These are phyloP conservation scores for Ophiostoma ulmi DNA, from an alignment of 2,329 filamentous ascomycete genomes.

Conservation along the genomic window DNA sequence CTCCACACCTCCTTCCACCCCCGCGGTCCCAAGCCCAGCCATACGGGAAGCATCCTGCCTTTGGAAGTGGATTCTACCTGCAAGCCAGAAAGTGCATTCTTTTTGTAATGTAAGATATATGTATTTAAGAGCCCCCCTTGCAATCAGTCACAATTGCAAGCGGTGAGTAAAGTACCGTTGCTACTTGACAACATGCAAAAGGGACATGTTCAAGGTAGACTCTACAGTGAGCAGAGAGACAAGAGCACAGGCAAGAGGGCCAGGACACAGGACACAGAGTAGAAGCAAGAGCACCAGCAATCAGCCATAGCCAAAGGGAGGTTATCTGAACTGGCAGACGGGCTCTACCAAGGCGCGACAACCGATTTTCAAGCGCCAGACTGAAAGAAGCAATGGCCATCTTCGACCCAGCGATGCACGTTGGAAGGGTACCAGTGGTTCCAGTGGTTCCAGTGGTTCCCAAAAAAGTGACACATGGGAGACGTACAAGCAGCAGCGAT, in stretches of 20 bases:
- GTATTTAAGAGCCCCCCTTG: constrained; percentile 7
- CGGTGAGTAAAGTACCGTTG: constrained; percentile 22
- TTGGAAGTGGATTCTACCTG: constrained; percentile 21
- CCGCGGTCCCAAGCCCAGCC: constrained; percentile 26
- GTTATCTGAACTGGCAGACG: neutral
- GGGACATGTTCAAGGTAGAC: neutral
- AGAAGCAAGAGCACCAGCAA: neutral
- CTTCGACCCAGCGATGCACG: neutral
- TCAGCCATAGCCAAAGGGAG: neutral
- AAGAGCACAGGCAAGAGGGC: neutral
- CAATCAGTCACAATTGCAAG: constrained; percentile 20
- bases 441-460: neutral
- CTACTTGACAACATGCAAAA: neutral
- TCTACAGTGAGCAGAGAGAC: neutral
- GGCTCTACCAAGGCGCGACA: neutral
- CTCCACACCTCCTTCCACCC: constrained; percentile 21
- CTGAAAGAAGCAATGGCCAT: neutral
- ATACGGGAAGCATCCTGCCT: constrained; percentile 25
- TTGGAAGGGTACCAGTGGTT: neutral
- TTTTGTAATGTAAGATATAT: neutral
- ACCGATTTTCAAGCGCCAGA: neutral
- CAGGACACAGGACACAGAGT: neutral
- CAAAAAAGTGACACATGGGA: constrained; percentile 7
- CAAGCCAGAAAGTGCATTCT: constrained; percentile 6
- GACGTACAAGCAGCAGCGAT: neutral